Percentiles rank a stretch among this genome's conserved stretches.
phyloP scores from a whole-genome alignment of 2,329 filamentous ascomycete species.

The Biscogniauxia sp. region DNA sequence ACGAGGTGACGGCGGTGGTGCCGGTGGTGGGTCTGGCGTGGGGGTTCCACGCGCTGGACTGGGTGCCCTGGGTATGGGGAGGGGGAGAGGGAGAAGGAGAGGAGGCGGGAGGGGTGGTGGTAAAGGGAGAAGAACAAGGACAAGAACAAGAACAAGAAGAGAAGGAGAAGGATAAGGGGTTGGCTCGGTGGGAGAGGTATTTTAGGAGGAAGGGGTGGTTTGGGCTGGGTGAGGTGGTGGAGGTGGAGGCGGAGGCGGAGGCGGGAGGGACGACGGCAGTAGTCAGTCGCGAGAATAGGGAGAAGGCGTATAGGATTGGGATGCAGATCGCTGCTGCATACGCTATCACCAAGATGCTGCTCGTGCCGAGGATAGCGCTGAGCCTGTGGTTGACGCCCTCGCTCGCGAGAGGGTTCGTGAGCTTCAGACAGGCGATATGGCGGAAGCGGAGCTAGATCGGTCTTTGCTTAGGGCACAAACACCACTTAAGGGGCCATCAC shows the following conservation, averaged over 20 bases:
- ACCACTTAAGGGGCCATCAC: not conserved
- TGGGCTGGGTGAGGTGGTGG: conserved; percentile 46
- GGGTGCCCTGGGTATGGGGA: conserved; percentile 62
- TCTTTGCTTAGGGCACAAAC: not conserved
- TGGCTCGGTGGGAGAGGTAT: conserved; percentile 74
- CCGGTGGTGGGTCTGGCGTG: conserved; percentile 74
- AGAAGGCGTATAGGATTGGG: conserved; percentile 49
- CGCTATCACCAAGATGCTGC: conserved; percentile 79
- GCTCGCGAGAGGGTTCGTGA: conserved; percentile 71
- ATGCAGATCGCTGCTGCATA: conserved; percentile 82
- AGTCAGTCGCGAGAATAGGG: conserved; percentile 29
- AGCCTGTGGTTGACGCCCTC: conserved; percentile 91
- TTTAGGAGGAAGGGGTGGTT: conserved; percentile 82
- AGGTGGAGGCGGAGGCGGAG: conserved; percentile 19
- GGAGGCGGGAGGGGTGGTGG: conserved; percentile 25
- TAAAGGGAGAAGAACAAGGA: conserved; percentile 50
- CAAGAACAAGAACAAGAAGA: conserved; percentile 39
- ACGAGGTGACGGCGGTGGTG: conserved; percentile 85
- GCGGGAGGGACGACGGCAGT: conserved; percentile 23
- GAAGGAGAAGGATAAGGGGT: conserved; percentile 47
- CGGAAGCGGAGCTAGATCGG: conserved; percentile 15
- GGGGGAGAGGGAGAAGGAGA: conserved; percentile 22
- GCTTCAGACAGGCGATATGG: conserved; percentile 27
- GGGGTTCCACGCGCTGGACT: conserved; percentile 76
- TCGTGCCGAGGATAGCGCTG: conserved; percentile 72